These are phyloP conservation scores for Tubosaeta sp. DNA, from an alignment of 768 basidiomycete genomes.

Conservation along the genomic window DNA sequence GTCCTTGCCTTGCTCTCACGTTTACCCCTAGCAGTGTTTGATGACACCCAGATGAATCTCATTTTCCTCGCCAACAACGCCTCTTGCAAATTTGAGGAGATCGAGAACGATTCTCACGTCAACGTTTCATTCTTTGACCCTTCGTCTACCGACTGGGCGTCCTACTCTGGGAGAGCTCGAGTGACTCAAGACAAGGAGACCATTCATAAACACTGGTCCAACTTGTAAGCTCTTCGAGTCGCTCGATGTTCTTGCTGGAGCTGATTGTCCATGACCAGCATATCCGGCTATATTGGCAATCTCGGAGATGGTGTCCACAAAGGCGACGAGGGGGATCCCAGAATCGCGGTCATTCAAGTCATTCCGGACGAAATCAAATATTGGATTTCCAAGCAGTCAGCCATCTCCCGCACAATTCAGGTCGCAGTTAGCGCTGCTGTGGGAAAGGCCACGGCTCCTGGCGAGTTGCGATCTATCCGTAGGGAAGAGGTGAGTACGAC, in stretches of 20 bases:
- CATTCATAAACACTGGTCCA: constrained; percentile 65
- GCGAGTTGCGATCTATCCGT: constrained; percentile 73
- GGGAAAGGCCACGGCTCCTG: constrained; percentile 63
- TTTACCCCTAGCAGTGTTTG: constrained; percentile 33
- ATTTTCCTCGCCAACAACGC: constrained; percentile 72
- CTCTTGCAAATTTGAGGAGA: constrained; percentile 72
- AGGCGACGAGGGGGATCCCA: constrained; percentile 75
- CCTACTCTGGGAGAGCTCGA: constrained; percentile 69
- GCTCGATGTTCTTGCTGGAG: background rate
- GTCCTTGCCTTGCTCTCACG: background rate
- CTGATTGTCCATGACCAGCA: constrained; percentile 33
- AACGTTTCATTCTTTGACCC: constrained; percentile 78
- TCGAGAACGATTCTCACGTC: constrained; percentile 69
- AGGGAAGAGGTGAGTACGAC: constrained; percentile 57
- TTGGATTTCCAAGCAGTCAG: constrained; percentile 64
- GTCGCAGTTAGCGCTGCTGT: constrained; percentile 54
- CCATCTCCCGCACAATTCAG: constrained; percentile 55
- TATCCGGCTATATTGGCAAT: constrained; percentile 81
- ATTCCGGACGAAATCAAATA: constrained; percentile 79
- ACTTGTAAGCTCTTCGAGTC: constrained; percentile 33
- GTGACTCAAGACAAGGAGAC: constrained; percentile 57
- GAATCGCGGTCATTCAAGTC: constrained; percentile 76
- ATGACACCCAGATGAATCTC: constrained; percentile 49
- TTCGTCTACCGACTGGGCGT: constrained; percentile 73
- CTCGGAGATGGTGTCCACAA: constrained; percentile 80